Conservation (phyloP, 2,329 filamentous ascomycete genomes). For the Colletotrichum tropicicola region DNA sequence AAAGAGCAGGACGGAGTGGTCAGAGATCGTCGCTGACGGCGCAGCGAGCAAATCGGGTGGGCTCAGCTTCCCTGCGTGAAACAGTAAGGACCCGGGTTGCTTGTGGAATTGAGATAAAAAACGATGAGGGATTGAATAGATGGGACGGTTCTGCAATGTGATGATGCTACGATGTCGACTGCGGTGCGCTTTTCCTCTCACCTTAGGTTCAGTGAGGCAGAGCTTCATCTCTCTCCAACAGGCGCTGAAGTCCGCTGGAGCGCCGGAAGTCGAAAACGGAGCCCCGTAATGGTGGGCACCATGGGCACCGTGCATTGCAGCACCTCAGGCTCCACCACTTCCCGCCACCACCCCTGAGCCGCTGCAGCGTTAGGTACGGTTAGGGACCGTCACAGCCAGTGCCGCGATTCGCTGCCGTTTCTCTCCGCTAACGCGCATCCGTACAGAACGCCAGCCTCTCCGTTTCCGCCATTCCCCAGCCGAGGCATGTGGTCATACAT, state of each 20-base stretch:
- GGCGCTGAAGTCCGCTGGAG: slow-evolving; percentile 27
- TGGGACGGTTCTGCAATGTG: slow-evolving; percentile 13
- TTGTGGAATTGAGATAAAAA: not conserved
- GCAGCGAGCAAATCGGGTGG: slow-evolving; percentile 4
- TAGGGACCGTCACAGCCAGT: not conserved
- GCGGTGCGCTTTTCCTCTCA: slow-evolving; percentile 9
- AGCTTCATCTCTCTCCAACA: slow-evolving; percentile 19
- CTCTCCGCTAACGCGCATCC: not conserved
- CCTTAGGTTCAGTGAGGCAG: slow-evolving; percentile 21
- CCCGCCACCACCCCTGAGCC: not conserved
- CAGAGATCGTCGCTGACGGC: slow-evolving; percentile 22
- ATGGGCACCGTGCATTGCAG: slow-evolving; percentile 22
- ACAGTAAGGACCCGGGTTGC: not conserved
- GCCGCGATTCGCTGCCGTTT: not conserved
- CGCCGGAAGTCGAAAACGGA: slow-evolving; percentile 25
- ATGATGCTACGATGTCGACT: slow-evolving; percentile 9
- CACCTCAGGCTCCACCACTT: slow-evolving; percentile 5
- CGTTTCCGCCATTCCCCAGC: slow-evolving; percentile 16
- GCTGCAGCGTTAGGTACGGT: not conserved
- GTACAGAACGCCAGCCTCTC: slow-evolving; percentile 4
- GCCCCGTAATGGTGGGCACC: slow-evolving; percentile 12
- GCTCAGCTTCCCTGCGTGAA: not conserved
- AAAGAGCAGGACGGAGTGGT: not conserved
- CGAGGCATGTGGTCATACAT: slow-evolving; percentile 32
- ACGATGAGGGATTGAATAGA: not conserved